Percentiles rank a stretch among this genome's conserved stretches.
phyloP scores from a whole-genome alignment of 805 yeast genomes.

The Kazachstania viticola region DNA sequence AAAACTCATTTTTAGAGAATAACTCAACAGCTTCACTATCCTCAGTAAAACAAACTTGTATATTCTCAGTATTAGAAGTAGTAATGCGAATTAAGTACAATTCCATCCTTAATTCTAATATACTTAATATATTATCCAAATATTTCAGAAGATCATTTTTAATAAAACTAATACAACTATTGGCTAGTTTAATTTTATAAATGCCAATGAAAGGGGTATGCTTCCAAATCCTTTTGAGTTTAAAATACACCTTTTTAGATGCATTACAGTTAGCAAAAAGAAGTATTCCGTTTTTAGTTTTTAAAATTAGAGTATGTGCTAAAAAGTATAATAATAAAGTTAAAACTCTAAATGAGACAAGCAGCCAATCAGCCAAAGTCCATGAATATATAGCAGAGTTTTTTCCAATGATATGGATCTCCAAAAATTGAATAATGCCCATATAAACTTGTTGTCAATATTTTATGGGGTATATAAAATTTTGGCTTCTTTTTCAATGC shows the following conservation, averaged over 20 bases:
- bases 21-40: conserved; percentile 14
- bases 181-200: conserved; percentile 3
- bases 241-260: neutral
- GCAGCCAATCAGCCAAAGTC: conserved; percentile 8
- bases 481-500: neutral
- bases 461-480: no score
- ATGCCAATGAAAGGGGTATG: conserved; percentile 14
- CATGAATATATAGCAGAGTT: conserved; percentile 5
- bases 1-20: conserved; percentile 3
- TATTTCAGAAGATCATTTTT: neutral
- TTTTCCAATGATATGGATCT: conserved; percentile 18
- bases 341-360: neutral
- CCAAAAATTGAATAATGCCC: conserved; percentile 7
- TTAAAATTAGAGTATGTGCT: neutral
- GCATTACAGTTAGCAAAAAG: neutral
- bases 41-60: conserved; percentile 16
- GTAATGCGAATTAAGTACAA: no score
- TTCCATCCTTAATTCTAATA: neutral
- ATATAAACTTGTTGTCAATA: no score
- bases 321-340: neutral
- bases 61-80: conserved; percentile 9
- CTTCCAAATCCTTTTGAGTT: conserved; percentile 7
- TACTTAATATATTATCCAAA: neutral
- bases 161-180: neutral
- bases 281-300: neutral